Evolutionary conservation across 176 grass and related monocot species (phyloP).

Genomic region (Aegilops speltoides): DNA sequence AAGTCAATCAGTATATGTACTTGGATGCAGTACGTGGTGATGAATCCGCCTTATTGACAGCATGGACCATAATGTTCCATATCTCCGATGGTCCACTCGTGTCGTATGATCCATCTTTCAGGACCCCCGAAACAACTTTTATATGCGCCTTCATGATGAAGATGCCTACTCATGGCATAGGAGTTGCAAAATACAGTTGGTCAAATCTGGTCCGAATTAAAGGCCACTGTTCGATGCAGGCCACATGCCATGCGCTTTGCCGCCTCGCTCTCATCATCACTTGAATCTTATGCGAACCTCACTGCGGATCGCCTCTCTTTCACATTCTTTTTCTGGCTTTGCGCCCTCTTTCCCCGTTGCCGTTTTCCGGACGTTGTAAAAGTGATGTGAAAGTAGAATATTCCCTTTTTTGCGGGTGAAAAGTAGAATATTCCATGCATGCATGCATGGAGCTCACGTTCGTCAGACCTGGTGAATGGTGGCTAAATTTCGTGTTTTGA

Average conservation of each 20-base stretch:
- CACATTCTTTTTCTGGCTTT: background rate
- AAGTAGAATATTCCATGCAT: background rate
- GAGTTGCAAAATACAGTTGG: constrained; percentile 12
- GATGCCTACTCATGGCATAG: background rate
- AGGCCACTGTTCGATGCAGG: background rate
- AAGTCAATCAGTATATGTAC: constrained; percentile 2
- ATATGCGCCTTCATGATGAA: constrained; percentile 18
- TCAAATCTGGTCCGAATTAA: constrained; percentile 31
- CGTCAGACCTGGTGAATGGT: too few species aligned
- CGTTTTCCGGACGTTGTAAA: background rate
- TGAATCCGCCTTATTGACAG: background rate
- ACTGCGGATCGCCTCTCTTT: background rate
- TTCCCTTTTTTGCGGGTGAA: background rate
- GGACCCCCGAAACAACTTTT: constrained; percentile 8
- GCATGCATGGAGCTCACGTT: background rate
- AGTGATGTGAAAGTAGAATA: background rate
- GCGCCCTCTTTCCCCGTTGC: background rate
- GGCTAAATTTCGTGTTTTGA: too few species aligned
- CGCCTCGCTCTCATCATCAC: background rate
- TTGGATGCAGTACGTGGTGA: background rate
- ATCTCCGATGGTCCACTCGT: constrained; percentile 7
- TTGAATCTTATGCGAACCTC: constrained; percentile 20
- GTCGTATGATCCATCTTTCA: background rate
- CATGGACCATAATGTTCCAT: constrained; percentile 18
- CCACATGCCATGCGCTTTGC: background rate